A percentile compares a stretch with the other conserved stretches of the same genome.
These are phyloP conservation scores for Neurospora sp. DNA, from an alignment of 2,329 filamentous ascomycete genomes.

Conservation along the genomic window DNA sequence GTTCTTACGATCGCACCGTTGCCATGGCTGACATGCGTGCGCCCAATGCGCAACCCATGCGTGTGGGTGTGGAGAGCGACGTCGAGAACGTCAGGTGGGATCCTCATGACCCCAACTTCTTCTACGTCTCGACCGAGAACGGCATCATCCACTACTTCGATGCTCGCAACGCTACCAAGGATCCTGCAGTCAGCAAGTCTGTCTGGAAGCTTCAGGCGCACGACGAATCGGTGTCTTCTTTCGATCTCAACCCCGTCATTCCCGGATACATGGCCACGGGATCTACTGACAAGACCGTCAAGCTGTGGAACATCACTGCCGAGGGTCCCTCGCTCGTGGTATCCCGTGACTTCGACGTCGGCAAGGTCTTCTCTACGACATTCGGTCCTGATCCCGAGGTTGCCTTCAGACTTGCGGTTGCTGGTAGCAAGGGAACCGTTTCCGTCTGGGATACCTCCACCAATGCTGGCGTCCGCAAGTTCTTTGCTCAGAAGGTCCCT, in stretches of 20 bases:
- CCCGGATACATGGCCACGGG: conserved; percentile 91
- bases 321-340: conserved; percentile 83
- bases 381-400: conserved; percentile 90
- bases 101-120: conserved; percentile 83
- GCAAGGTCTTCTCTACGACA: conserved; percentile 82
- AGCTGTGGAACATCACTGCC: conserved; percentile 85
- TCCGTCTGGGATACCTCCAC: conserved; percentile 97
- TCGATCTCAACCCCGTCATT: conserved; percentile 82
- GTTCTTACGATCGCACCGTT: conserved; percentile 89
- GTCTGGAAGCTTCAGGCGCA: conserved; percentile 95
- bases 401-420: conserved; percentile 83
- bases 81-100: conserved; percentile 92
- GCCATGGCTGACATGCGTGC: conserved; percentile 96
- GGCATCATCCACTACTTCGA: conserved; percentile 92
- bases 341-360: conserved; percentile 82
- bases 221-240: conserved; percentile 81
- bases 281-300: conserved; percentile 88
- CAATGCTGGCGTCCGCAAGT: conserved; percentile 73
- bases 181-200: conserved; percentile 66
- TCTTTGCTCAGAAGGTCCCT: conserved; percentile 65
- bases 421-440: conserved; percentile 85
- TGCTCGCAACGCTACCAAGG: conserved; percentile 62
- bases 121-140: conserved; percentile 89
- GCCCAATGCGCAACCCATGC: conserved; percentile 67
- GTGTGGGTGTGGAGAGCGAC: conserved; percentile 92